A percentile compares a stretch with the other conserved stretches of the same genome.
Evolutionary conservation across 179 eudicot species (phyloP).

Genomic region (Carnegiea gigantea): DNA sequence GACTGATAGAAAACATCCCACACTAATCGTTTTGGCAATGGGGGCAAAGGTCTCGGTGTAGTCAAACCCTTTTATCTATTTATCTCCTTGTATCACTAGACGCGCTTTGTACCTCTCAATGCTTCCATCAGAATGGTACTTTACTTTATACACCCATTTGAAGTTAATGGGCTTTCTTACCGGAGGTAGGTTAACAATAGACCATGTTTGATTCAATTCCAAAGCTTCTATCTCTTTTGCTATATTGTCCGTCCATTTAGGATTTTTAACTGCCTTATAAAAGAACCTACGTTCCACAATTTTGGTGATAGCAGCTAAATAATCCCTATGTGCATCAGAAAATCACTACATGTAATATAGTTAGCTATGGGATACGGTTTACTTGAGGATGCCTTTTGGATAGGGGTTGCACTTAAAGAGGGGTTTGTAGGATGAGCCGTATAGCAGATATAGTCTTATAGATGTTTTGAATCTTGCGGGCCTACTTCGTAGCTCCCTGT

Average conservation of each 20-base stretch:
- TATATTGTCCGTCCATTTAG: not conserved
- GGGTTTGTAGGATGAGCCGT: too few species aligned
- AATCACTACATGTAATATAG: not conserved
- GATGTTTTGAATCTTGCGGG: not conserved
- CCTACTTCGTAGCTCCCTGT: not conserved
- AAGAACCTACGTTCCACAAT: not conserved
- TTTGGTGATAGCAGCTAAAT: not conserved
- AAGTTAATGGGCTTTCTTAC: too few species aligned
- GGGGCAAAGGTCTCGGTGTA: not conserved
- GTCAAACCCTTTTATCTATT: too few species aligned
- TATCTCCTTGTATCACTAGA: too few species aligned
- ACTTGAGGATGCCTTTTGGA: not conserved
- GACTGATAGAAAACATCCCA: not conserved
- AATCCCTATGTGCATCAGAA: not conserved
- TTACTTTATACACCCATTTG: too few species aligned
- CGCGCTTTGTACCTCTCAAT: too few species aligned
- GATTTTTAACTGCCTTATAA: not conserved
- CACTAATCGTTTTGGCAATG: not conserved
- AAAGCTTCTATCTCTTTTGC: conserved; percentile 1
- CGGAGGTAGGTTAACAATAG: not conserved
- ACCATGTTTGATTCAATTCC: conserved; percentile 5
- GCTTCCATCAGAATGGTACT: too few species aligned
- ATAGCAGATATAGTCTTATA: not conserved
- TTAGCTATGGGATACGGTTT: not conserved
- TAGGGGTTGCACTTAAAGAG: not conserved